Evolutionary conservation across 202 grass and related monocot species (phyloP).

Genomic region (Zoysia matrella): DNA sequence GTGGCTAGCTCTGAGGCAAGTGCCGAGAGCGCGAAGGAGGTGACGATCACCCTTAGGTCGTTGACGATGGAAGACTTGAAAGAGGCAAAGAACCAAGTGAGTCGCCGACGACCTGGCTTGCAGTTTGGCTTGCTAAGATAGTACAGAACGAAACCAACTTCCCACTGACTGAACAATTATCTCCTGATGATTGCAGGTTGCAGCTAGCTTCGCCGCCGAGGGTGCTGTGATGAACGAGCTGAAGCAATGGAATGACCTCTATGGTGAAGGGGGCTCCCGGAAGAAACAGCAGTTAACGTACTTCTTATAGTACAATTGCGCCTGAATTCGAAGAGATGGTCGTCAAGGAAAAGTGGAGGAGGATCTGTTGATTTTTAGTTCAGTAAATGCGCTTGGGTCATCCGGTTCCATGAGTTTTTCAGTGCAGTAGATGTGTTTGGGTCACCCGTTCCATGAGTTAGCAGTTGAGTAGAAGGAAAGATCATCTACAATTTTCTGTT

Average conservation of each 20-base stretch:
- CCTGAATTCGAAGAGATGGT: not conserved
- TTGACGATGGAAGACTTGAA: slow-evolving; percentile 91
- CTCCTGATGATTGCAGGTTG: slow-evolving; percentile 54
- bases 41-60: slow-evolving; percentile 56
- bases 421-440: not conserved
- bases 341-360: not conserved
- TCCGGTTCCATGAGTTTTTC: too few relatives aligned
- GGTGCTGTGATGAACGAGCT: slow-evolving; percentile 89
- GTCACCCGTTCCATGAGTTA: not conserved
- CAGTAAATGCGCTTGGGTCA: not conserved
- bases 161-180: not conserved
- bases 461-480: not conserved
- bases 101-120: not conserved
- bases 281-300: slow-evolving; percentile 94
- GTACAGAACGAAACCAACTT: too few relatives aligned
- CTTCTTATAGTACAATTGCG: slow-evolving; percentile 63
- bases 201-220: slow-evolving; percentile 81
- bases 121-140: not conserved
- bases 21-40: slow-evolving; percentile 44
- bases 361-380: not conserved
- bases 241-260: slow-evolving; percentile 94
- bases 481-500: slow-evolving; percentile 44
- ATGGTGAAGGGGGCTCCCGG: slow-evolving; percentile 86
- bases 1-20: slow-evolving; percentile 33
- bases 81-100: slow-evolving; percentile 91